These are phyloP conservation scores for Coemansia sp. DNA, from an alignment of 192 early-diverging fungal genomes.

Conservation along the genomic window DNA sequence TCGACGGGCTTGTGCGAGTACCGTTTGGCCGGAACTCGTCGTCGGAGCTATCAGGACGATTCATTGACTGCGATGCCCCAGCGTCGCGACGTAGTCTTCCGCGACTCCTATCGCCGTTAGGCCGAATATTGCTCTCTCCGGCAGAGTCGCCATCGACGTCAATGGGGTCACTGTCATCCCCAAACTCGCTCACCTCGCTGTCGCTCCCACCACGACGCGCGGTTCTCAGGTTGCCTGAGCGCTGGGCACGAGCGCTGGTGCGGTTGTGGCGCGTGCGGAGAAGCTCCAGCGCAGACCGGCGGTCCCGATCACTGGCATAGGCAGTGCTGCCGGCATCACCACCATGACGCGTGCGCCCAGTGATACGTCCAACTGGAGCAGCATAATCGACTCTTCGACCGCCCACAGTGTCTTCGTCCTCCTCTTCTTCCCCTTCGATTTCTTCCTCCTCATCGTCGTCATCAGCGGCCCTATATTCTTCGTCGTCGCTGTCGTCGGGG, in stretches of 20 bases:
- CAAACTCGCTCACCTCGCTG: not conserved
- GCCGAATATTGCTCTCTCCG: not conserved
- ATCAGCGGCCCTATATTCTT: conserved; percentile 55
- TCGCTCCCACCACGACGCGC: not conserved
- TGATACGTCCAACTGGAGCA: not conserved
- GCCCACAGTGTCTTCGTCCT: conserved; percentile 9
- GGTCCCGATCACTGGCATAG: conserved; percentile 1
- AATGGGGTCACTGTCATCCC: not conserved
- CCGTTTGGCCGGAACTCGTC: conserved; percentile 37
- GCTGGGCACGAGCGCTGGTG: conserved; percentile 10
- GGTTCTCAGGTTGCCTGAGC: not conserved
- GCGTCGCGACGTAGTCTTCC: not conserved
- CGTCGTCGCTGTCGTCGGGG: conserved; percentile 63
- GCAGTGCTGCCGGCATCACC: conserved; percentile 4
- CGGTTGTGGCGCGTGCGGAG: conserved; percentile 38
- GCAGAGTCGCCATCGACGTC: conserved; percentile 4
- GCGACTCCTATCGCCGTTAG: not conserved
- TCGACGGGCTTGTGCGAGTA: not conserved
- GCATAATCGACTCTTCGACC: not conserved
- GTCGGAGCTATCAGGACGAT: conserved; percentile 19
- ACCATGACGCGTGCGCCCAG: not conserved
- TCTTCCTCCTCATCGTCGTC: conserved; percentile 62
- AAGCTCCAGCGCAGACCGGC: conserved; percentile 32
- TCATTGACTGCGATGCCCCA: not conserved
- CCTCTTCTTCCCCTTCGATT: conserved; percentile 48